phyloP scores from a whole-genome alignment of 495 filamentous ascomycete species.

The Xylaria castorea region DNA sequence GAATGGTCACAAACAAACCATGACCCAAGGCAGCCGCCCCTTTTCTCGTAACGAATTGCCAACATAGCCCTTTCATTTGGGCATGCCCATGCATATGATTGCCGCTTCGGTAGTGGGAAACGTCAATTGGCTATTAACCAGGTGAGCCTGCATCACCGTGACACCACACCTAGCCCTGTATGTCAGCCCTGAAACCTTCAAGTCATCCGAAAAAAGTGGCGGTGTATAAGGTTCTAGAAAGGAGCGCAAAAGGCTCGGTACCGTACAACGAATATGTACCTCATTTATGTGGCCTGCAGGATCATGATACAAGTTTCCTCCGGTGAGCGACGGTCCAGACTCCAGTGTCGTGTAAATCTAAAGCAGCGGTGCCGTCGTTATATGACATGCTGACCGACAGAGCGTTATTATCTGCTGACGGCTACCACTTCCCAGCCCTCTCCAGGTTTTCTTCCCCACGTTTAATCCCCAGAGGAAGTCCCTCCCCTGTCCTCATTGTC shows the following conservation, averaged over 20 bases:
- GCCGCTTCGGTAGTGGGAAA: neutral
- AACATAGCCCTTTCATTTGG: slow-evolving; percentile 8
- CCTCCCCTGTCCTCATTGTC: slow-evolving; percentile 16
- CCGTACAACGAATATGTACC: slow-evolving; percentile 14
- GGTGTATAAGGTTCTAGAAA: slow-evolving; percentile 29
- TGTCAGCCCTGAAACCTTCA: slow-evolving; percentile 26
- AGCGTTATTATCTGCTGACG: slow-evolving; percentile 9
- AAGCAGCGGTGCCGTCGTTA: slow-evolving; percentile 18
- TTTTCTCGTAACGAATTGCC: slow-evolving; percentile 3
- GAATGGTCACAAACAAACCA: neutral
- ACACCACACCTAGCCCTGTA: slow-evolving; percentile 18
- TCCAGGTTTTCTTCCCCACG: slow-evolving; percentile 23
- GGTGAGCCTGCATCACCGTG: slow-evolving; percentile 3
- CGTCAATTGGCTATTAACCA: slow-evolving; percentile 15
- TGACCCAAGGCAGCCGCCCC: neutral
- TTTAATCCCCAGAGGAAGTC: slow-evolving; percentile 6
- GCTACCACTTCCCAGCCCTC: slow-evolving; percentile 4
- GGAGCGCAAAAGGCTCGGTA: neutral
- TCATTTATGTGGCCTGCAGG: slow-evolving; percentile 17
- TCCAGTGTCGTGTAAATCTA: slow-evolving; percentile 11
- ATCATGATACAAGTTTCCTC: slow-evolving; percentile 3
- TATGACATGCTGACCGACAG: slow-evolving; percentile 13
- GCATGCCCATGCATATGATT: neutral
- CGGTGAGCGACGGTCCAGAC: slow-evolving; percentile 14
- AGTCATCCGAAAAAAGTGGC: slow-evolving; percentile 22